Conservation (phyloP, 495 filamentous ascomycete species). For the Penicillium parvum region DNA sequence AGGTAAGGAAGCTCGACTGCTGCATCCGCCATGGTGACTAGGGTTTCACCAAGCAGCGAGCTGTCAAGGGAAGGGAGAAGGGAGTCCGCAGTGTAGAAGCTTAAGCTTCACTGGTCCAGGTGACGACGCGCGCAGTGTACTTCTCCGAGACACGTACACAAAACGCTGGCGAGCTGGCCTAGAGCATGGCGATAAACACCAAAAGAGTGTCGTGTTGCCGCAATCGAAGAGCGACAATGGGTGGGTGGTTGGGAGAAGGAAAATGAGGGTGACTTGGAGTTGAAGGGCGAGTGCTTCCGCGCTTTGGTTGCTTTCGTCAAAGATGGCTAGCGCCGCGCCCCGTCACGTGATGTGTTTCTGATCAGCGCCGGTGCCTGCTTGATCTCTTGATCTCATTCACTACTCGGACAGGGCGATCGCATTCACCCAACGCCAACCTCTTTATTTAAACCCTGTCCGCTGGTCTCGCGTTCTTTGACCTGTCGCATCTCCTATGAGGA, state of each 20-base stretch:
- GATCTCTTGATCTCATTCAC: background rate
- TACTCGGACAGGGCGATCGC: constrained; percentile 2
- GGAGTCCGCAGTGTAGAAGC: constrained; percentile 1
- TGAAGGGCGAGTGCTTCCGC: constrained; percentile 16
- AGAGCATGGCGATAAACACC: constrained; percentile 17
- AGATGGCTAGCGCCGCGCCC: constrained; percentile 10
- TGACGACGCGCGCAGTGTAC: constrained; percentile 16
- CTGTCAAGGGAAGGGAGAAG: constrained; percentile 8
- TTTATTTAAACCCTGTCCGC: background rate
- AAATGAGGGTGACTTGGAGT: constrained; percentile 4
- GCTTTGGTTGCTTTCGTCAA: constrained; percentile 17
- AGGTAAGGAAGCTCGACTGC: constrained; percentile 73
- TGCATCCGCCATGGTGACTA: constrained; percentile 64
- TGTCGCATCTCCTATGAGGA: constrained; percentile 2
- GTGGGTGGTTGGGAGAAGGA: constrained; percentile 4
- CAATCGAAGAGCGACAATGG: constrained; percentile 2
- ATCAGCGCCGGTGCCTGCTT: background rate
- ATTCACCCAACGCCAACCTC: background rate
- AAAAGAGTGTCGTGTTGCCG: constrained; percentile 3
- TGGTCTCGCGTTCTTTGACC: background rate
- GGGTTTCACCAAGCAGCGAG: constrained; percentile 6
- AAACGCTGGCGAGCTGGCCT: constrained; percentile 10
- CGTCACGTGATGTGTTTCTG: constrained; percentile 14
- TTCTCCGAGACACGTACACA: constrained; percentile 22
- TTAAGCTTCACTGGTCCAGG: constrained; percentile 9